A percentile compares a stretch with the other conserved stretches of the same genome.
Conservation (phyloP, 371 early-diverging fungal species). For the Mortierella sp. region DNA sequence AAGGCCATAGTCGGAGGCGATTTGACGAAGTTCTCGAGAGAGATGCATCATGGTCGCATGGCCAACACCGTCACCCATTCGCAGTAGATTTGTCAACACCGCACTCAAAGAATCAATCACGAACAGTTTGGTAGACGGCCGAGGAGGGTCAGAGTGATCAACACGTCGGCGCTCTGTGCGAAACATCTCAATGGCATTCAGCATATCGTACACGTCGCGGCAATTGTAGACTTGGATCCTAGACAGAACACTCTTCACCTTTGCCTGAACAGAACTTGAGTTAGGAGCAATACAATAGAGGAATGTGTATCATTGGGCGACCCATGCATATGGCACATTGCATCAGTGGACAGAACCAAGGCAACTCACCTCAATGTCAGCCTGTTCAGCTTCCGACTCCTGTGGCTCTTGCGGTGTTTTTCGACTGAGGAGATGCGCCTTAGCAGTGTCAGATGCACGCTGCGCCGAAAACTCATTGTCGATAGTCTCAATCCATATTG, state of each 20-base stretch:
- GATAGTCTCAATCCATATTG: conserved; percentile 48
- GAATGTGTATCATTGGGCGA: background rate
- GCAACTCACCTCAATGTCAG: background rate
- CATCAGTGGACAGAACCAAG: background rate
- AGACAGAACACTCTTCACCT: conserved; percentile 13
- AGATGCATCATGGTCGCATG: conserved; percentile 53
- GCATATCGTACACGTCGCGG: conserved; percentile 33
- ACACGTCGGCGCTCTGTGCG: background rate
- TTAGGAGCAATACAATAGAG: background rate
- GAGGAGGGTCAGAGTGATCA: background rate
- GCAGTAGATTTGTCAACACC: conserved; percentile 25
- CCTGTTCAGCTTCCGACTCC: background rate
- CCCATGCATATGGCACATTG: background rate
- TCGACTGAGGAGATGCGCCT: background rate
- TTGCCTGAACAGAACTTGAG: conserved; percentile 3
- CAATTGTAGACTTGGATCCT: conserved; percentile 41
- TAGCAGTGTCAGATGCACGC: conserved; percentile 18
- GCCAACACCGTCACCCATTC: conserved; percentile 31
- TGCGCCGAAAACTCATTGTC: conserved; percentile 39
- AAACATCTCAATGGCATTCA: conserved; percentile 20
- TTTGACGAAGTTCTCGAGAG: conserved; percentile 30
- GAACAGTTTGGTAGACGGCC: conserved; percentile 8
- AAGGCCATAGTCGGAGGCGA: conserved; percentile 25
- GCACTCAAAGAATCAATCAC: conserved; percentile 32
- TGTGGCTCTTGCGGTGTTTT: background rate